phyloP scores from a whole-genome alignment of 176 grass and related monocot genomes.

The Bonia amplexicaulis region DNA sequence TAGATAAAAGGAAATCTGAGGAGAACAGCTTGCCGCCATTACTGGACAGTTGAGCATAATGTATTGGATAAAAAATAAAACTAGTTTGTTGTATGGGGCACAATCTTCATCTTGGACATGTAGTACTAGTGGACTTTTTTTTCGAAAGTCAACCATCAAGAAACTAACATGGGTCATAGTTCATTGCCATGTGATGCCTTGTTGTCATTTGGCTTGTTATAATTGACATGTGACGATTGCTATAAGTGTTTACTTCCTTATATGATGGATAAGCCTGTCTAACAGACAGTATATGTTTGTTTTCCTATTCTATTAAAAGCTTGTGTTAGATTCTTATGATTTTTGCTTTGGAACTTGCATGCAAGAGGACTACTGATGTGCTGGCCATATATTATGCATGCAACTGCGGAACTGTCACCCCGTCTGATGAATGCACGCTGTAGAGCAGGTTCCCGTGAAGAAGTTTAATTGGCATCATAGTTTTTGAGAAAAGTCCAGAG shows the following conservation, averaged over 20 bases:
- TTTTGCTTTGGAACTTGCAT: background rate
- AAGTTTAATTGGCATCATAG: background rate
- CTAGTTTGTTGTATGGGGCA: background rate
- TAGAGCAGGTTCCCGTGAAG: background rate
- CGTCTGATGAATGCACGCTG: background rate
- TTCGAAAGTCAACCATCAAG: background rate
- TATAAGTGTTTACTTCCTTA: background rate
- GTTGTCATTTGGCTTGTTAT: background rate
- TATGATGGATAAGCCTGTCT: background rate
- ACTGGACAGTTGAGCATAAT: background rate
- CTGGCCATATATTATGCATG: no score
- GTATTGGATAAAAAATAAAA: background rate
- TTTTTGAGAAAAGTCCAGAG: background rate
- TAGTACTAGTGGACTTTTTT: background rate
- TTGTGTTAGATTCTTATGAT: background rate
- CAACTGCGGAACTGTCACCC: no score
- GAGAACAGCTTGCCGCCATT: background rate
- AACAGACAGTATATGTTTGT: background rate
- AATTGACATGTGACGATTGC: background rate
- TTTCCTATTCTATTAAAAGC: background rate
- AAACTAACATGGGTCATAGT: background rate
- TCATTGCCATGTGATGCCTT: background rate
- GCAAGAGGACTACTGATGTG: background rate
- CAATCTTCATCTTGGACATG: background rate
- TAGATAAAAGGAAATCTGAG: background rate